phyloP scores from a whole-genome alignment of 257 asterid genomes.

The Petunia secreta region DNA sequence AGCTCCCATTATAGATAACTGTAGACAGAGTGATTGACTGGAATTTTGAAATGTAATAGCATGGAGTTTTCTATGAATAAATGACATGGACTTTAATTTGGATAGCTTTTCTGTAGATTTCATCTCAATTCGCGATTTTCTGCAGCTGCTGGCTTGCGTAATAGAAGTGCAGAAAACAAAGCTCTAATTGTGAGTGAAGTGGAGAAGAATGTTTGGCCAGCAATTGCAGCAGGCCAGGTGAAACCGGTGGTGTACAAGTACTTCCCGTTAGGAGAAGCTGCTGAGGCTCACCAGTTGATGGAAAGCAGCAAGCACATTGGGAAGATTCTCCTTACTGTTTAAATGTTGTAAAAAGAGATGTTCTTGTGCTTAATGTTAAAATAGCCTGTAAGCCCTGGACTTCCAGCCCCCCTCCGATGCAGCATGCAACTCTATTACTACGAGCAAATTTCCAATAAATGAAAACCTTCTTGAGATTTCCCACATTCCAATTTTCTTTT shows the following conservation, averaged over 20 bases:
- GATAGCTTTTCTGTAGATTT: not conserved
- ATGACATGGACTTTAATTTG: not conserved
- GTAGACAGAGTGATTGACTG: not conserved
- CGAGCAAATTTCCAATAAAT: not conserved
- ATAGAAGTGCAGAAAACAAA: conserved; percentile 68
- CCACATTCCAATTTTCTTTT: not conserved
- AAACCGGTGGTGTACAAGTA: conserved; percentile 73
- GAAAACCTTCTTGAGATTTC: not conserved
- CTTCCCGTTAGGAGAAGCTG: conserved; percentile 68
- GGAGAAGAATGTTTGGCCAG: conserved; percentile 95
- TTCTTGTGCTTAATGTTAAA: not conserved
- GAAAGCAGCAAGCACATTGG: conserved; percentile 95
- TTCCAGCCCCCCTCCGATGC: not conserved
- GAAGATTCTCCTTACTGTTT: conserved; percentile 66
- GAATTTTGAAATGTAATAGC: not conserved
- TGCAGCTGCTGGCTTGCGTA: conserved; percentile 85
- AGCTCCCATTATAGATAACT: not conserved
- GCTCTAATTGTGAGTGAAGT: conserved; percentile 83
- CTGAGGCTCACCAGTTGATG: conserved; percentile 78
- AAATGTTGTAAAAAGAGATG: conserved; percentile 19
- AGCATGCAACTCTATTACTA: not conserved
- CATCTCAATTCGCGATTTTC: not conserved
- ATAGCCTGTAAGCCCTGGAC: not conserved
- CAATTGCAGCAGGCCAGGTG: conserved; percentile 72
- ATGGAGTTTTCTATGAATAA: not conserved